These are phyloP conservation scores for Moesziomyces parantarcticus DNA, from an alignment of 1,284 basidiomycete species.

Conservation along the genomic window DNA sequence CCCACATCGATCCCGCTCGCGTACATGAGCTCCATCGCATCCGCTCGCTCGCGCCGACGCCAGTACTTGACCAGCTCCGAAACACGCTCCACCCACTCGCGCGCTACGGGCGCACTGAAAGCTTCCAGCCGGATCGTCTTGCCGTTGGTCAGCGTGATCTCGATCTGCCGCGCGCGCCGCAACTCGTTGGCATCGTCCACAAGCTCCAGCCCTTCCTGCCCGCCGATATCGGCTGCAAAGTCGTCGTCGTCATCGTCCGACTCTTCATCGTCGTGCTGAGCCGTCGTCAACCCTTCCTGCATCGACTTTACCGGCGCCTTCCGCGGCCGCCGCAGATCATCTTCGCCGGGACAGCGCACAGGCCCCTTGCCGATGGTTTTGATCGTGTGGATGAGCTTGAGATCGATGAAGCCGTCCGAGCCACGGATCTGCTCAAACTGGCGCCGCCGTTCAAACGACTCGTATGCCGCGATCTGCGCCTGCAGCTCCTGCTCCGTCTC, in stretches of 20 bases:
- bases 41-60: conserved; percentile 77
- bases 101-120: conserved; percentile 71
- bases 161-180: conserved; percentile 78
- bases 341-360: conserved; percentile 46
- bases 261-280: conserved; percentile 69
- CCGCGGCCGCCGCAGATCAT: conserved; percentile 28
- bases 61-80: conserved; percentile 79
- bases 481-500: conserved; percentile 49
- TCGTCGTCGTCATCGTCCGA: conserved; percentile 61
- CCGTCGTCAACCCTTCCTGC: conserved; percentile 65
- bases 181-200: conserved; percentile 71
- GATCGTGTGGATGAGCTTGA: conserved; percentile 76
- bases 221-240: conserved; percentile 76
- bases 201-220: conserved; percentile 73
- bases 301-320: neutral
- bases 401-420: conserved; percentile 76
- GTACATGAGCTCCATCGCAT: conserved; percentile 82
- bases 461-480: conserved; percentile 54
- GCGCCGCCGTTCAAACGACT: conserved; percentile 69
- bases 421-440: conserved; percentile 76
- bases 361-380: conserved; percentile 70
- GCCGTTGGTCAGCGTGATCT: conserved; percentile 78
- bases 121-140: conserved; percentile 78
- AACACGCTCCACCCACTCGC: conserved; percentile 82
- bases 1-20: conserved; percentile 72